A percentile compares a stretch with the other conserved stretches of the same genome.
phyloP scores from a whole-genome alignment of 345 rosid genomes.

The Raphanus raphanistrum region DNA sequence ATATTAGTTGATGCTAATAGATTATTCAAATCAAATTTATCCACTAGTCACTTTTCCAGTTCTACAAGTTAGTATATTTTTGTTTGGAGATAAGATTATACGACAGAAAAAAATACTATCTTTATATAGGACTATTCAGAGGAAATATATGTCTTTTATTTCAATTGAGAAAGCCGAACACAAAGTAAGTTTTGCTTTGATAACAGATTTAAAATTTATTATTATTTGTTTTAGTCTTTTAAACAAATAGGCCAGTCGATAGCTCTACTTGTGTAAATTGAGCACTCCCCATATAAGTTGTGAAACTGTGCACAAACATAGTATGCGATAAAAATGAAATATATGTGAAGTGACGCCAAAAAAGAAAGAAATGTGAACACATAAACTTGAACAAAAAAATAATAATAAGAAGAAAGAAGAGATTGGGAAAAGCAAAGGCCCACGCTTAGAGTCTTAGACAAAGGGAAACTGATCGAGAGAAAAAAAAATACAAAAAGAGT shows the following conservation, averaged over 20 bases:
- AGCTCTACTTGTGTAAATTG: background rate
- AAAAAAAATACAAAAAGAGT: background rate
- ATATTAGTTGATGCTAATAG: background rate
- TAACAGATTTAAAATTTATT: background rate
- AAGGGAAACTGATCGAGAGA: conserved; percentile 30
- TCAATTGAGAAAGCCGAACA: background rate
- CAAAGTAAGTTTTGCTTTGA: conserved; percentile 1
- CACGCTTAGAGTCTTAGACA: conserved; percentile 34
- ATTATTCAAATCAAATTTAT: background rate
- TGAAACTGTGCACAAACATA: conserved; percentile 4
- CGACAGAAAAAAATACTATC: background rate
- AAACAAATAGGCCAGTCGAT: conserved; percentile 18
- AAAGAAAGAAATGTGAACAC: conserved; percentile 22
- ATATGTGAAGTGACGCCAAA: conserved; percentile 15
- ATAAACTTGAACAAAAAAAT: background rate
- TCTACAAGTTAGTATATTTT: background rate
- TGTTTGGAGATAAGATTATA: too few species aligned
- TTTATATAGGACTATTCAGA: background rate
- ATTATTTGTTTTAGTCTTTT: background rate
- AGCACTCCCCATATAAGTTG: background rate
- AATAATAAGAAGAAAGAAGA: background rate
- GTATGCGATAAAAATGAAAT: background rate
- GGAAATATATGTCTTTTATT: background rate
- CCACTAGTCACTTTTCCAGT: conserved; percentile 1
- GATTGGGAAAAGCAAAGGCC: conserved; percentile 20